Evolutionary conservation across 129 eudicot genomes (phyloP).

Genomic region (Artemisia annua): DNA sequence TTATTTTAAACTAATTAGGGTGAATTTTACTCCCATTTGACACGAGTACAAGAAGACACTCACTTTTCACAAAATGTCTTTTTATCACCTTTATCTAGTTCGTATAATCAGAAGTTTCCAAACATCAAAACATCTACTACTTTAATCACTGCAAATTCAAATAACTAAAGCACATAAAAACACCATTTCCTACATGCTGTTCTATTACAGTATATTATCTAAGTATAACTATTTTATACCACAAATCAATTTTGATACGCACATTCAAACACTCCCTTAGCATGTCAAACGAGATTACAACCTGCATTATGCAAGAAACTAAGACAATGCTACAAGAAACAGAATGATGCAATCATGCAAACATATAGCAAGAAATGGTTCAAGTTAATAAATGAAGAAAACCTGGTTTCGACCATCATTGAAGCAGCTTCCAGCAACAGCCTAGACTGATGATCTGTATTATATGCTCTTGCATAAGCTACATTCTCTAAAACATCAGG

Average conservation of each 20-base stretch:
- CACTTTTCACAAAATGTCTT: slow-evolving; percentile 3
- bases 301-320: neutral
- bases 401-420: slow-evolving; percentile 99
- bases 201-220: neutral
- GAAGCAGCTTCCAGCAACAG: slow-evolving; percentile 95
- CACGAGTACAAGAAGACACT: neutral
- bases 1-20: neutral
- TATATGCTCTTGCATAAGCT: slow-evolving; percentile 95
- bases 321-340: neutral
- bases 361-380: neutral
- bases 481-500: slow-evolving; percentile 92
- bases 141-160: neutral
- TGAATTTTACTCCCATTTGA: neutral
- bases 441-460: slow-evolving; percentile 96
- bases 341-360: neutral
- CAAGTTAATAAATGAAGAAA: neutral
- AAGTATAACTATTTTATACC: no score
- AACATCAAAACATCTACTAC: neutral
- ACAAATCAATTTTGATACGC: no score
- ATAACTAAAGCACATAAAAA: neutral
- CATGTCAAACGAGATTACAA: neutral
- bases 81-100: neutral
- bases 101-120: neutral
- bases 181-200: neutral
- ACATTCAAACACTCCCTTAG: neutral